These are phyloP conservation scores for Coemansia sp. DNA, from an alignment of 192 early-diverging fungal genomes.

Conservation along the genomic window DNA sequence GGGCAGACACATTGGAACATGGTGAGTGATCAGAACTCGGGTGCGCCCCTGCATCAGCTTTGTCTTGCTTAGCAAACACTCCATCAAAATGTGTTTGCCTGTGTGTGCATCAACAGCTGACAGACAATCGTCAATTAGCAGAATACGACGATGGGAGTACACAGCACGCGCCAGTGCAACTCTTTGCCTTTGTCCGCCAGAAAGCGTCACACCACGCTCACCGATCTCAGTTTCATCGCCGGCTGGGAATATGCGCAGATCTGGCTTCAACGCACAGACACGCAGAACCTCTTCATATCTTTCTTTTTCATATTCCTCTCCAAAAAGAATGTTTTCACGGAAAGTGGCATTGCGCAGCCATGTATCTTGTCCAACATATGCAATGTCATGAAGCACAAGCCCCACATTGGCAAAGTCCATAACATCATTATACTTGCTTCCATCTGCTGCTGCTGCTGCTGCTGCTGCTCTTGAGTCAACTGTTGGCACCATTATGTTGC, in stretches of 20 bases:
- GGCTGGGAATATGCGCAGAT: constrained; percentile 78
- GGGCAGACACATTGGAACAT: constrained; percentile 62
- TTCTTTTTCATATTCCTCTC: constrained; percentile 66
- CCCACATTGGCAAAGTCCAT: constrained; percentile 13
- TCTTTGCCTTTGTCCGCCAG: constrained; percentile 79
- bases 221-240: constrained; percentile 91
- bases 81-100: constrained; percentile 76
- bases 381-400: constrained; percentile 57
- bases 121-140: constrained; percentile 82
- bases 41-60: constrained; percentile 73
- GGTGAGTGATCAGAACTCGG: constrained; percentile 82
- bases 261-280: constrained; percentile 77
- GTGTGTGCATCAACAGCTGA: constrained; percentile 95
- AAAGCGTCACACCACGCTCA: constrained; percentile 77
- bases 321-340: constrained; percentile 83
- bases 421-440: constrained; percentile 7
- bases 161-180: constrained; percentile 88
- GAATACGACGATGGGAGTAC: constrained; percentile 59
- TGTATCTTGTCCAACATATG: constrained; percentile 81
- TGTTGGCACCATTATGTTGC: constrained; percentile 16
- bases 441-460: constrained; percentile 6
- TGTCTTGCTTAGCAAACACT: constrained; percentile 64
- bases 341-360: constrained; percentile 74
- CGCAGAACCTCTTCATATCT: constrained; percentile 75
- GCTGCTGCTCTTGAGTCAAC: neutral